Conservation (phyloP, 305 asterid species). For the Fraxinus velutina region DNA sequence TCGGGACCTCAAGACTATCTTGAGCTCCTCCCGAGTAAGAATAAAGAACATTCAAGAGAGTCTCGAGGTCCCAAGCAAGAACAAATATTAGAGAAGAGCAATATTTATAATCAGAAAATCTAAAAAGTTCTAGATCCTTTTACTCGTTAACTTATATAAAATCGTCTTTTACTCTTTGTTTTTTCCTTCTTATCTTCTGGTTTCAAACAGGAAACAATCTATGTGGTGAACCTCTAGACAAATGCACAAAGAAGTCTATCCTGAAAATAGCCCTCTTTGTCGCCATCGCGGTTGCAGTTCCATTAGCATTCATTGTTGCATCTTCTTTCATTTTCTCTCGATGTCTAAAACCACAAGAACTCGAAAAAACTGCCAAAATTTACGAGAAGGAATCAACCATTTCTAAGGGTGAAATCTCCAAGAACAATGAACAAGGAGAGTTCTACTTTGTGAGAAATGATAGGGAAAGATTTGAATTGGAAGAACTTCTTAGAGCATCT, state of each 20-base stretch:
- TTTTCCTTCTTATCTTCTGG: neutral
- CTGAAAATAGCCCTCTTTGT: slow-evolving; percentile 18
- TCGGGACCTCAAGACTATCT: neutral
- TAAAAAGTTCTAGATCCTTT: neutral
- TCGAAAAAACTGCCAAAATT: slow-evolving; percentile 14
- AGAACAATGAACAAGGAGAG: slow-evolving; percentile 13
- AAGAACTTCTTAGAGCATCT: slow-evolving; percentile 36
- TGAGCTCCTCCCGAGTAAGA: neutral
- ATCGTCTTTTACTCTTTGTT: neutral
- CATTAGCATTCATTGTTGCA: slow-evolving; percentile 8
- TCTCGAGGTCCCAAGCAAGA: neutral
- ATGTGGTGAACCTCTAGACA: slow-evolving; percentile 34
- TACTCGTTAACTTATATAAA: neutral
- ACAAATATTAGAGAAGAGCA: neutral
- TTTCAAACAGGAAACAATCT: slow-evolving; percentile 31
- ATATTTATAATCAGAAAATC: neutral
- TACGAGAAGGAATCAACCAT: slow-evolving; percentile 3
- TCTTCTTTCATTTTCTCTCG: neutral
- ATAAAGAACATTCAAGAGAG: neutral
- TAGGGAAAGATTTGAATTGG: slow-evolving; percentile 31
- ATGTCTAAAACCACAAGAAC: slow-evolving; percentile 9
- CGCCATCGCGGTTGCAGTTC: neutral
- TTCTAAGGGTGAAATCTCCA: neutral
- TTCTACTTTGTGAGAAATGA: slow-evolving; percentile 32
- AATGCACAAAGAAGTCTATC: slow-evolving; percentile 29